Base-by-base conservation (phyloP, 2,329 filamentous ascomycete genomes). In the Fusarium domesticum region DNA sequence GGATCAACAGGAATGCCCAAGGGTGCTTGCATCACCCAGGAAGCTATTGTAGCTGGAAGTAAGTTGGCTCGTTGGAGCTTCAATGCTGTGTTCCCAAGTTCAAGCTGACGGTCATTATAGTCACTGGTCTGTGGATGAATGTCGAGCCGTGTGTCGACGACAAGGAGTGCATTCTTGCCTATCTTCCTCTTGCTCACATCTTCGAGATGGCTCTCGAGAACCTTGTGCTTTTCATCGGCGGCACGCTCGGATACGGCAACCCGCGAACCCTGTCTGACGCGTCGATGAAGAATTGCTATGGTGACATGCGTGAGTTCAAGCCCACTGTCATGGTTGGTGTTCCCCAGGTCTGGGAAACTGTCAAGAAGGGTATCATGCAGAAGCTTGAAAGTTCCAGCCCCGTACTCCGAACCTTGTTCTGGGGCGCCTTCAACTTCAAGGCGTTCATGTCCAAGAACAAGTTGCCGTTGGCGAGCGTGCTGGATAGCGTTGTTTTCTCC, bases 171-270 rank as follows among this genome's bases (percentile, higher is more conserved):
- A 76, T 97, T 34, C 78, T 98, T 35, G 89, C 91, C 17, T 98
- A 97, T 68, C 81, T 98, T 12, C 93, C 93, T 2, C 83, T 95
- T 41, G 91, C 93, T 2, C 93, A 98, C 65, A 97, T 97, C 60
- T 83, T 98, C 60, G 93, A 98, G 69, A 93, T 96, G 68, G 87
- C 92, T 47, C 89, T 98, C 55, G 93, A 98, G 71, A 96, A 95
- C 66, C 75, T 92, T 6, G 89, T 87, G 46, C 70, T 98, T 49
- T 93, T 84, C 70, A 88, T 92, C 75, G 93, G 93, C 57, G 91
- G 85, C 57, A 91, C 87, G 23, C 84, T 98, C 73, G 93, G 93
- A 45, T 97, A 97, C 66, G 93, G 92, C 48, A 92, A 88, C 64
- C 85, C 90, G 15, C 84, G 89, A 60, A 97, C 93, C 0, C 76